These are phyloP conservation scores for Hypocrella siamensis DNA, from an alignment of 2,329 filamentous ascomycete genomes.

Conservation along the genomic window DNA sequence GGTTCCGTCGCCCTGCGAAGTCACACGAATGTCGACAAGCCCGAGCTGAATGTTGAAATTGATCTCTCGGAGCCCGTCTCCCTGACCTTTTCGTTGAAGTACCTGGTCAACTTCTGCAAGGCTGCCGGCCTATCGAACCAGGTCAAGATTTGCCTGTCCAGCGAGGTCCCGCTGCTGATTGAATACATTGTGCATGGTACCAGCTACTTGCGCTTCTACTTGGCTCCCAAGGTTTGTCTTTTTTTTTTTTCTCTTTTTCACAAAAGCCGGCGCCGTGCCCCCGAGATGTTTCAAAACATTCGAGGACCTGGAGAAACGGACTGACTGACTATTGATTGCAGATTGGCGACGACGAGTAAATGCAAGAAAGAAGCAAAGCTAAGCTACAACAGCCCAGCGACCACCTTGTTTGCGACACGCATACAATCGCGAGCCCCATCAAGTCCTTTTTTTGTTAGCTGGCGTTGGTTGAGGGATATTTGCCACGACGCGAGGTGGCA, in stretches of 20 bases:
- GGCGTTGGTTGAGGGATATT: too few relatives aligned
- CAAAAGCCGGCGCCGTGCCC: background rate
- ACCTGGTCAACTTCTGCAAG: constrained; percentile 99
- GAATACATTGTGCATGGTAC: constrained; percentile 73
- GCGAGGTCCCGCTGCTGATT: constrained; percentile 89
- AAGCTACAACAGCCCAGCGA: constrained; percentile 1
- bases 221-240: constrained; percentile 77
- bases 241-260: background rate
- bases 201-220: constrained; percentile 91
- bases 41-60: constrained; percentile 72
- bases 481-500: too few relatives aligned
- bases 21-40: constrained; percentile 81
- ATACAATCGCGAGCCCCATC: too few relatives aligned
- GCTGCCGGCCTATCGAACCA: constrained; percentile 65
- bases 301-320: too few relatives aligned
- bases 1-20: constrained; percentile 83
- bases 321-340: constrained; percentile 6
- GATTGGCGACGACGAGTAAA: constrained; percentile 25
- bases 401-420: too few relatives aligned
- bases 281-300: background rate
- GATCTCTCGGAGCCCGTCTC: constrained; percentile 82
- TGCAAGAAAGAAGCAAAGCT: background rate
- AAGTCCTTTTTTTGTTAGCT: too few relatives aligned
- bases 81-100: constrained; percentile 96
- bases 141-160: constrained; percentile 88